These are phyloP conservation scores for Kentomonas sorsogonicus DNA, from an alignment of 208 protist species.

Conservation along the genomic window DNA sequence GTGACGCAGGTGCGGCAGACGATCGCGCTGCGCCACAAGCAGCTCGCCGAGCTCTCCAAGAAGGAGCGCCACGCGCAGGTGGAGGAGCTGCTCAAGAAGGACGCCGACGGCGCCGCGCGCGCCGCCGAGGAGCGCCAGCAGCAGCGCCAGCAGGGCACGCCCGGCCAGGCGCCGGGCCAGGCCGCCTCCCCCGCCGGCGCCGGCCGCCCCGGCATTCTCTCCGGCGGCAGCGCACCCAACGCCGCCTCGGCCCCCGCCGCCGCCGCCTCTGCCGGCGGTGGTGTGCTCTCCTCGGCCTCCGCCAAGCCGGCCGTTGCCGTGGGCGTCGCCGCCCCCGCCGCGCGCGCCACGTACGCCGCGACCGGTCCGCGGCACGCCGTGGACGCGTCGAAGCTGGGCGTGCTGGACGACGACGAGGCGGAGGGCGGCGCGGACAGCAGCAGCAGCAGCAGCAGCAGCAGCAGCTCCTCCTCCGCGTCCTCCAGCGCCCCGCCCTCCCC, in stretches of 20 bases:
- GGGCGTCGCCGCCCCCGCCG: too few relatives aligned
- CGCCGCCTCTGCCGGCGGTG: too few relatives aligned
- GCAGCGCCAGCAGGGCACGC: background rate
- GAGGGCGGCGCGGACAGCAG: background rate
- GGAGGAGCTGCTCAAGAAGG: slow-evolving; percentile 47
- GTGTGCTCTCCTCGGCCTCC: too few relatives aligned
- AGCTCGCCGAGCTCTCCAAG: slow-evolving; percentile 76
- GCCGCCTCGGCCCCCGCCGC: background rate
- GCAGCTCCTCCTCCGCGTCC: slow-evolving; percentile 8
- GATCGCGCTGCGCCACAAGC: slow-evolving; percentile 67
- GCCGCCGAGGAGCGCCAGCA: slow-evolving; percentile 42
- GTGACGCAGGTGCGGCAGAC: slow-evolving; percentile 66
- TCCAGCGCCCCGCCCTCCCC: background rate
- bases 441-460: slow-evolving; percentile 14
- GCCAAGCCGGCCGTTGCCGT: too few relatives aligned
- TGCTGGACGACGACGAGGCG: background rate
- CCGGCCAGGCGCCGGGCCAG: background rate
- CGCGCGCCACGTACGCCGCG: too few relatives aligned
- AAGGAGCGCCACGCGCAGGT: slow-evolving; percentile 68
- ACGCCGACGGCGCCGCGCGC: slow-evolving; percentile 44
- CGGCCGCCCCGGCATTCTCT: background rate
- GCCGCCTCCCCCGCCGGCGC: background rate
- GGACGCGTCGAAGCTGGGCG: background rate
- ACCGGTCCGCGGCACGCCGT: background rate
- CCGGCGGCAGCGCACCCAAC: background rate